These are phyloP conservation scores for Saprolegnia parasitica DNA, from an alignment of 352 stramenopile genomes.

Conservation along the genomic window DNA sequence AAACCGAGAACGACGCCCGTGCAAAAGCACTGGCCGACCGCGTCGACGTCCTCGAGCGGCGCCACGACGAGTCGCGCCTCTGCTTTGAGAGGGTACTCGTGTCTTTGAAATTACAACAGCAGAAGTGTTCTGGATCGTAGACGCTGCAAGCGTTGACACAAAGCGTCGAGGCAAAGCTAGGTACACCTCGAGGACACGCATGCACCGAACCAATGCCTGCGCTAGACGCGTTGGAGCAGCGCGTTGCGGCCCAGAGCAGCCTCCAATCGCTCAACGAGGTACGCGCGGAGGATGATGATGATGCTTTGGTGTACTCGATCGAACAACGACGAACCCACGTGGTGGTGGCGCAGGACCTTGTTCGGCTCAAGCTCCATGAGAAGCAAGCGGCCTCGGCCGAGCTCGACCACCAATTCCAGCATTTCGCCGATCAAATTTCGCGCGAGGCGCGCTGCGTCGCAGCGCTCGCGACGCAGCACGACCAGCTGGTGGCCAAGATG, in stretches of 20 bases:
- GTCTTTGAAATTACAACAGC: too few relatives aligned
- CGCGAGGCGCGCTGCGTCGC: neutral
- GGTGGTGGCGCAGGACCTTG: neutral
- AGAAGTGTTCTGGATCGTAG: too few relatives aligned
- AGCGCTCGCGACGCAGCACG: neutral
- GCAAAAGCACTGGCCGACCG: neutral
- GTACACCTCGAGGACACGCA: neutral
- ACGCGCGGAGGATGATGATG: neutral
- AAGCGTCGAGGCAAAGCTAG: conserved; percentile 15
- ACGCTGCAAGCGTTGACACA: neutral
- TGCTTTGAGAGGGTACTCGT: neutral
- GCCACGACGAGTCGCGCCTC: neutral
- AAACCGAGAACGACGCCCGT: neutral
- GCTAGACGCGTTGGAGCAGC: conserved; percentile 2
- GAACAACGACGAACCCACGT: neutral
- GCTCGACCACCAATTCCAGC: neutral
- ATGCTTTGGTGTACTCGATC: neutral
- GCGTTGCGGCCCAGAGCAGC: neutral
- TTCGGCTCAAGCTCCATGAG: conserved; percentile 18
- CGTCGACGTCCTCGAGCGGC: neutral
- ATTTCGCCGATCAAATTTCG: neutral
- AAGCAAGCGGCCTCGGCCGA: neutral
- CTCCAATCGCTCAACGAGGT: conserved; percentile 20
- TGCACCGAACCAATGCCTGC: neutral
- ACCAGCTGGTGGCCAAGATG: neutral